Conservation (phyloP, 1,139 yeast genomes). For the Debaryomyces sp. region DNA sequence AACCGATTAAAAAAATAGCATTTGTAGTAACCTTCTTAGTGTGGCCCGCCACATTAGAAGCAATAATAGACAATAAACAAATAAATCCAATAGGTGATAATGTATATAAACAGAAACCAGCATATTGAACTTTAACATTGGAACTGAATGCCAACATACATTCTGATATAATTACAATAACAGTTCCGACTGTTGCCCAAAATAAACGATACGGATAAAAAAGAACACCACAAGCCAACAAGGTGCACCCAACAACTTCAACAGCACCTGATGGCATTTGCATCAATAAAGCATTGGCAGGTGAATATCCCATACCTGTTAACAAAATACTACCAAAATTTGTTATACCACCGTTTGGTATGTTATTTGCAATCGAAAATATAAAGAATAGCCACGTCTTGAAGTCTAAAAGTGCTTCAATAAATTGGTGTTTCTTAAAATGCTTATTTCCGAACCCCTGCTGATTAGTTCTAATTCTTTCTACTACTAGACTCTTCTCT, state of each 20-base stretch:
- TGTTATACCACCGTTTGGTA: conserved; percentile 37
- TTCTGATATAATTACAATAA: conserved; percentile 37
- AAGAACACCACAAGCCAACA: conserved; percentile 30
- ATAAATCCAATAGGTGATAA: conserved; percentile 46
- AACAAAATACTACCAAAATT: conserved; percentile 47
- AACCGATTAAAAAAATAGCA: conserved; percentile 62
- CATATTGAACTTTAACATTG: conserved; percentile 37
- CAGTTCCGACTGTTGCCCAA: conserved; percentile 46
- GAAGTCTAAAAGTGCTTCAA: conserved; percentile 49
- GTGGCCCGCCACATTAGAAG: conserved; percentile 70
- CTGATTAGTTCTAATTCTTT: conserved; percentile 29
- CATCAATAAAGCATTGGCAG: conserved; percentile 31
- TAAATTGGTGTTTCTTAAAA: conserved; percentile 55
- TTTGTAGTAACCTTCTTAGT: conserved; percentile 66
- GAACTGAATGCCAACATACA: conserved; percentile 53
- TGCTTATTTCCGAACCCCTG: conserved; percentile 59
- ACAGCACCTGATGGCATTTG: conserved; percentile 42
- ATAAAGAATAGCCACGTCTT: conserved; percentile 42
- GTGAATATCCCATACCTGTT: conserved; percentile 42
- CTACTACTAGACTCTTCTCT: conserved; percentile 28
- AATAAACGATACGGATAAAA: conserved; percentile 35
- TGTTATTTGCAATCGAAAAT: conserved; percentile 24
- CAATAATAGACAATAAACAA: conserved; percentile 49
- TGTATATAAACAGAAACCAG: conserved; percentile 21
- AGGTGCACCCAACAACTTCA: conserved; percentile 46